These are phyloP conservation scores for Crithidia brevicula DNA, from an alignment of 208 protist genomes.

Conservation along the genomic window DNA sequence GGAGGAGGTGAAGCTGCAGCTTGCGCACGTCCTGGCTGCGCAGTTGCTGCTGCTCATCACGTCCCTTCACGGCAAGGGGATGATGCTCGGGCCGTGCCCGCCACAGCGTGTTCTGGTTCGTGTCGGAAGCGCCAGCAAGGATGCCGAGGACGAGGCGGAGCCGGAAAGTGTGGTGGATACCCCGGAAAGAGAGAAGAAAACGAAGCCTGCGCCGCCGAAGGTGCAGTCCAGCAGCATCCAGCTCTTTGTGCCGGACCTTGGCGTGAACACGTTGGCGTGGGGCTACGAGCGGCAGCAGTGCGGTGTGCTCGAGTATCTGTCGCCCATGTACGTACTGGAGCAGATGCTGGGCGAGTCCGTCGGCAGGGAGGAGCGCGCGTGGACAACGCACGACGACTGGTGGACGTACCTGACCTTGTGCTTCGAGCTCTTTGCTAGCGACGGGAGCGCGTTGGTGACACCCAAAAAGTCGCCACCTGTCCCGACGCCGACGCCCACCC, in stretches of 20 bases:
- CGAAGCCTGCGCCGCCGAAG: constrained; percentile 4
- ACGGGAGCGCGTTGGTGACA: constrained; percentile 63
- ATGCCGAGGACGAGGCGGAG: constrained; percentile 11
- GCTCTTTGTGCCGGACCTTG: constrained; percentile 69
- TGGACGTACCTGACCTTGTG: constrained; percentile 78
- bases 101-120: constrained; percentile 75
- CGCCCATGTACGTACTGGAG: constrained; percentile 74
- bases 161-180: constrained; percentile 20
- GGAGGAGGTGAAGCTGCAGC: constrained; percentile 60
- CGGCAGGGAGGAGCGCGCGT: constrained; percentile 42
- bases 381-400: constrained; percentile 85
- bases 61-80: constrained; percentile 79
- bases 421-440: constrained; percentile 76
- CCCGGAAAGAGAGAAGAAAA: constrained; percentile 17
- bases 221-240: constrained; percentile 56
- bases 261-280: constrained; percentile 73
- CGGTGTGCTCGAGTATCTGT: constrained; percentile 84
- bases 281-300: constrained; percentile 87
- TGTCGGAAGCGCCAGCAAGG: constrained; percentile 35
- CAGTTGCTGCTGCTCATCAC: constrained; percentile 77
- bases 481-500: constrained; percentile 46
- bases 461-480: constrained; percentile 24
- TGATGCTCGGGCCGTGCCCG: constrained; percentile 77
- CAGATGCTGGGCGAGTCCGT: constrained; percentile 56
- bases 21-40: constrained; percentile 65